phyloP scores from a whole-genome alignment of 164 flowering plant genomes.

The Nymphaea thermarum region DNA sequence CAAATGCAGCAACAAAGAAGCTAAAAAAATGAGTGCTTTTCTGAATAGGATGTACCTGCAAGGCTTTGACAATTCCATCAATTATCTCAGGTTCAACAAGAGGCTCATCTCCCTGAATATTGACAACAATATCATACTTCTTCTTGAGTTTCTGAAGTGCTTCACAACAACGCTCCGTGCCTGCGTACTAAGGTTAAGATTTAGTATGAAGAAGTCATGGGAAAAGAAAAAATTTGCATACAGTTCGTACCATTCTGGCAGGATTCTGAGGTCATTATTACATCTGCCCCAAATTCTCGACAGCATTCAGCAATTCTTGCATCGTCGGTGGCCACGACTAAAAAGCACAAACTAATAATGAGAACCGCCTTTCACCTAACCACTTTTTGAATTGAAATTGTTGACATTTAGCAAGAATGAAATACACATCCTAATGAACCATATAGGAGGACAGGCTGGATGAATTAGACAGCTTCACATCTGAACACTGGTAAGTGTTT shows the following conservation, averaged over 20 bases:
- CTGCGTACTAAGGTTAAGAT: constrained; percentile 17
- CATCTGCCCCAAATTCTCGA: constrained; percentile 85
- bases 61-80: constrained; percentile 83
- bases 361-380: too few species aligned
- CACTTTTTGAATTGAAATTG: too few species aligned
- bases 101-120: constrained; percentile 98
- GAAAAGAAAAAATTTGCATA: not conserved
- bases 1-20: too few species aligned
- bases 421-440: too few species aligned
- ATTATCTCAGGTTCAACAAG: constrained; percentile 96
- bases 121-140: constrained; percentile 88
- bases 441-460: too few species aligned
- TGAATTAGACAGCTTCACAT: too few species aligned
- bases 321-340: constrained; percentile 96
- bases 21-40: too few species aligned
- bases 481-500: too few species aligned
- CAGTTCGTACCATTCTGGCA: constrained; percentile 61
- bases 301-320: constrained; percentile 92
- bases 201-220: not conserved
- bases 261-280: constrained; percentile 89
- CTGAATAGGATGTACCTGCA: constrained; percentile 40
- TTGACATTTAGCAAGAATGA: too few species aligned
- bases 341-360: not conserved
- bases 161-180: constrained; percentile 92
- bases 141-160: constrained; percentile 72